These are phyloP conservation scores for Sphaceloma murrayae DNA, from an alignment of 2,329 filamentous ascomycete species.

Conservation along the genomic window DNA sequence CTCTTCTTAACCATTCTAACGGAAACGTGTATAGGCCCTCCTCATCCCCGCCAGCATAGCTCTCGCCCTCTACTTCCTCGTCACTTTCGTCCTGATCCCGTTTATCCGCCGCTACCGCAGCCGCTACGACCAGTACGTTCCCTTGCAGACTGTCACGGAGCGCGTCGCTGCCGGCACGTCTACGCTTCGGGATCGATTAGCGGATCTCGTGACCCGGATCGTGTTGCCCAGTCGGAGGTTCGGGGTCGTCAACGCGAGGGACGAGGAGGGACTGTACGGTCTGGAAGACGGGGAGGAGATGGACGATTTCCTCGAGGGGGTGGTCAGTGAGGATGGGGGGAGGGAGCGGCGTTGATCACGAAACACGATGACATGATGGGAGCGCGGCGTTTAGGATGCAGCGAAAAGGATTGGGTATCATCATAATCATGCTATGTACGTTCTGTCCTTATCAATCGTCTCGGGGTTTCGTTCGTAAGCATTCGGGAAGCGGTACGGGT, in stretches of 20 bases:
- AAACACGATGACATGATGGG: not conserved
- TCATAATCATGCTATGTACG: constrained; percentile 12
- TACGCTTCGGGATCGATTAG: constrained; percentile 36
- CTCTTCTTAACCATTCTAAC: too few species aligned
- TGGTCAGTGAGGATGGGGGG: not conserved
- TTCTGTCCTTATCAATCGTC: constrained; percentile 1
- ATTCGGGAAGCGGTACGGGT: not conserved
- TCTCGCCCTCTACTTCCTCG: constrained; percentile 55
- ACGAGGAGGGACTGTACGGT: too few species aligned
- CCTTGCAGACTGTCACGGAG: constrained; percentile 46
- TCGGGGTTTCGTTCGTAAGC: constrained; percentile 1
- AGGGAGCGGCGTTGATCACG: not conserved
- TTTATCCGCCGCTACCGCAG: constrained; percentile 60
- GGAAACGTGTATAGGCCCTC: too few species aligned
- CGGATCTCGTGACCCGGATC: constrained; percentile 34
- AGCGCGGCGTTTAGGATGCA: constrained; percentile 9
- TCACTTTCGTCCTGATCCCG: constrained; percentile 57
- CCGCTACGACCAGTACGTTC: constrained; percentile 65
- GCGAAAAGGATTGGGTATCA: constrained; percentile 15
- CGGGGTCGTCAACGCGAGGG: not conserved
- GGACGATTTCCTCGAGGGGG: constrained; percentile 8
- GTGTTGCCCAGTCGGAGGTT: constrained; percentile 29
- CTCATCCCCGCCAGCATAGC: constrained; percentile 62
- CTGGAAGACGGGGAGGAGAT: constrained; percentile 12
- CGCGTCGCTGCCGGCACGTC: constrained; percentile 7